phyloP scores from a whole-genome alignment of 2,329 filamentous ascomycete genomes.

The Fusarium brevicatenulatum region DNA sequence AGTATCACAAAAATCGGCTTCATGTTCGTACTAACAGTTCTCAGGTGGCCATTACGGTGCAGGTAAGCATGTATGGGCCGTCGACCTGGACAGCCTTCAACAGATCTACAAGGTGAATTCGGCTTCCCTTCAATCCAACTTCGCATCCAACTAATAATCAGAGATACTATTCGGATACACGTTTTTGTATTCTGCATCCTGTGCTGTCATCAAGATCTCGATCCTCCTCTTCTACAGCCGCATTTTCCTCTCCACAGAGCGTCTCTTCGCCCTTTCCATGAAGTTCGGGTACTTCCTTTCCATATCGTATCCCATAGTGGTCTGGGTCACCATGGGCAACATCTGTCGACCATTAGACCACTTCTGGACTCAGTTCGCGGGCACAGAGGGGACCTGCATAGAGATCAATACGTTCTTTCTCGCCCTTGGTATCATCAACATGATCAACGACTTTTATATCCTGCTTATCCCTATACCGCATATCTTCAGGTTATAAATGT shows the following conservation, averaged over 20 bases:
- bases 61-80: neutral
- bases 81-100: neutral
- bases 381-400: neutral
- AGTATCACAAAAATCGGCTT: neutral
- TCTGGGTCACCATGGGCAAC: neutral
- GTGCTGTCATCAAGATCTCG: neutral
- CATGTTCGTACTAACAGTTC: neutral
- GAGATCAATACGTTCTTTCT: neutral
- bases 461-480: neutral
- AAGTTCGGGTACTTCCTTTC: neutral
- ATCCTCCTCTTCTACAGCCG: neutral
- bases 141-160: neutral
- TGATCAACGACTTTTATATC: neutral
- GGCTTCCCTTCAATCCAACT: fast-evolving
- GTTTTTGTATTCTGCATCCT: neutral
- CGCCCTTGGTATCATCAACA: neutral
- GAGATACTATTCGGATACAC: neutral
- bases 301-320: neutral
- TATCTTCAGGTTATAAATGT: neutral
- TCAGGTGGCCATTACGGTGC: neutral
- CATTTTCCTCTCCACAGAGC: neutral
- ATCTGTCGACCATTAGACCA: neutral
- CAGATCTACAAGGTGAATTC: neutral
- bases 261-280: neutral
- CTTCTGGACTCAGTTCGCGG: neutral